Conservation (phyloP, 331 rosid genomes). For the Telfairia occidentalis region DNA sequence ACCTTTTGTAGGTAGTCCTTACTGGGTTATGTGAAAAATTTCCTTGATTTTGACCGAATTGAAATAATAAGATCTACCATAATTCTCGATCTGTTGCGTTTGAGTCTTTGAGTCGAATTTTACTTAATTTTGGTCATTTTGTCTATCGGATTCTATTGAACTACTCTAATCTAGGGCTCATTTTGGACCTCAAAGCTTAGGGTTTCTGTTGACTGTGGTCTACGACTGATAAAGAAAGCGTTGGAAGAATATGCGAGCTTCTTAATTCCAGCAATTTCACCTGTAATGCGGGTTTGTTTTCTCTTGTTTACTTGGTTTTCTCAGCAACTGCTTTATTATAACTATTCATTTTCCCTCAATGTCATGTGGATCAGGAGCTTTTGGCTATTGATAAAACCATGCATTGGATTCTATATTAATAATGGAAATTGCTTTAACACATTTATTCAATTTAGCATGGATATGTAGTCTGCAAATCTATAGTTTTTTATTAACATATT, state of each 20-base stretch:
- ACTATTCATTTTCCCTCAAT: too few species aligned
- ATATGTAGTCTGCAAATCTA: background rate
- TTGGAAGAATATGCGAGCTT: background rate
- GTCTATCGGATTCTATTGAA: background rate
- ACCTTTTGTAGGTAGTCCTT: constrained; percentile 3
- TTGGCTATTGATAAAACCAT: background rate
- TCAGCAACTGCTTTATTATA: background rate
- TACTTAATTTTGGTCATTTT: background rate
- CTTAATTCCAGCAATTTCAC: constrained; percentile 1
- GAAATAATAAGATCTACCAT: background rate
- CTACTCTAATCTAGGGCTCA: background rate
- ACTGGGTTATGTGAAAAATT: background rate
- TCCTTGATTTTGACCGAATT: background rate
- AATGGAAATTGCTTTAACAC: background rate
- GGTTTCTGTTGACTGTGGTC: background rate
- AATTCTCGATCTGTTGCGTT: background rate
- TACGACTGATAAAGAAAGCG: background rate
- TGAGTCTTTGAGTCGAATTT: background rate
- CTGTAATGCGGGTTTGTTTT: background rate
- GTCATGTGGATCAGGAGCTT: background rate
- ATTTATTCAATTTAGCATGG: background rate
- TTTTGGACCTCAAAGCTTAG: background rate
- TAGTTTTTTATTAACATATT: background rate
- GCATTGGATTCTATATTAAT: background rate
- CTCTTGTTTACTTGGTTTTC: background rate